Evolutionary conservation across 2,329 filamentous ascomycete genomes (phyloP), one percentile per base, ranked within the genome.

Genomic region (Alternaria atra): DNA sequence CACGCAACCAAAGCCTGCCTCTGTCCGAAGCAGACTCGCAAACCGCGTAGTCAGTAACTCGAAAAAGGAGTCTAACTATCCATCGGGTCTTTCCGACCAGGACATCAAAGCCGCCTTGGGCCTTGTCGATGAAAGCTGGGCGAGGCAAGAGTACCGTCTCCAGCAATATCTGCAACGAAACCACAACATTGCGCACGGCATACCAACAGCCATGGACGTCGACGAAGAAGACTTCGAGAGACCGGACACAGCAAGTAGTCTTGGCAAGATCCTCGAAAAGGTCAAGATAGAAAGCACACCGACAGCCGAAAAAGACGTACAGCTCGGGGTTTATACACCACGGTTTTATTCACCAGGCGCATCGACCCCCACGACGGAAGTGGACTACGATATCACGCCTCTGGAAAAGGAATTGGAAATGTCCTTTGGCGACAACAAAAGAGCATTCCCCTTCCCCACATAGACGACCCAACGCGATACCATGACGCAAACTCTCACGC

Each of bases 101-200:
- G 82, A 84, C 60, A 82, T 84, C 48, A 82, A 82, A 60, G 82
- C 81, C 6, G 83, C 83, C 0, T 74, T 84, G 9, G 77, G 79
- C 5, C 69, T 84, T 0, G 79, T 84, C 0, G 79, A 82, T 34
- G 83, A 84, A 59, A 83, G 82, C 64, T 84, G 83, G 83, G 80
- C 81, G 37, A 75, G 82, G 15, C 83, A 84, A 66, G 80, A 80
- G 55, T 81, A 81, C 58, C 78, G 83, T 1, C 69, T 84, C 2
- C 75, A 81, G 35, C 79, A 82, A 58, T 84, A 83, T 59, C 74
- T 84, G 7, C 73, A 80, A 42, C 79, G 83, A 43, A 84, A 84
- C 64, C 78, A 79, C 67, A 80, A 81, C 58, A 72, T 84, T 15
- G 75, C 80, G 1, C 77, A 82, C 53, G 78, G 80, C 10, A 74